phyloP scores from a whole-genome alignment of 371 early-diverging fungal genomes.

The Actinomortierella ambigua region DNA sequence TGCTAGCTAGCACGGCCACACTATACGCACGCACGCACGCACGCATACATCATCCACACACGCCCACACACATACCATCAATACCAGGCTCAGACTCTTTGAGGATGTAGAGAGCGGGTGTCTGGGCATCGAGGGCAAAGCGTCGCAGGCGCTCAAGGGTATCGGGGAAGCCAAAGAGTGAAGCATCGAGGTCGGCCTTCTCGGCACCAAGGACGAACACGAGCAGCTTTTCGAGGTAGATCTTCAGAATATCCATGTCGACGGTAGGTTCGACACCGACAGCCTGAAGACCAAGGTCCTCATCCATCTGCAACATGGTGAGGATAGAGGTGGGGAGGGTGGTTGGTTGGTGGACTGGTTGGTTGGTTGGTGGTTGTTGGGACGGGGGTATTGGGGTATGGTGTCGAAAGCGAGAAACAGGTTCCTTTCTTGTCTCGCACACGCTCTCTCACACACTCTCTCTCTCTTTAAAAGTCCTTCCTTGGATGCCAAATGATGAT shows the following conservation, averaged over 20 bases:
- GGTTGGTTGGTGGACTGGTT: not conserved
- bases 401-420: too few relatives aligned
- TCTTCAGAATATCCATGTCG: slow-evolving; percentile 40
- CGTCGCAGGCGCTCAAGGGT: slow-evolving; percentile 74
- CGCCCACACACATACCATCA: slow-evolving; percentile 22
- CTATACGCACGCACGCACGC: too few relatives aligned
- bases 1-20: too few relatives aligned
- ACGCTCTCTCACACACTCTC: too few relatives aligned
- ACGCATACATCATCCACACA: not conserved
- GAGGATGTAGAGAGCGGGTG: slow-evolving; percentile 79
- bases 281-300: slow-evolving; percentile 34
- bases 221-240: slow-evolving; percentile 72
- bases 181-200: slow-evolving; percentile 58
- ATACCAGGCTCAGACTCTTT: slow-evolving; percentile 74
- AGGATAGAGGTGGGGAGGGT: slow-evolving; percentile 6
- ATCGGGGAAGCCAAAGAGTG: slow-evolving; percentile 71
- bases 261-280: slow-evolving; percentile 32
- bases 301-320: slow-evolving; percentile 41
- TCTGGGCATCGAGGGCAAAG: slow-evolving; percentile 80
- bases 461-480: too few relatives aligned
- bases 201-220: slow-evolving; percentile 79
- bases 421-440: too few relatives aligned
- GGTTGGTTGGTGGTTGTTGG: not conserved
- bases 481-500: too few relatives aligned
- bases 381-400: not conserved